Evolutionary conservation across 2,329 filamentous ascomycete genomes (phyloP).

Genomic region (Fusarium tuaranense): DNA sequence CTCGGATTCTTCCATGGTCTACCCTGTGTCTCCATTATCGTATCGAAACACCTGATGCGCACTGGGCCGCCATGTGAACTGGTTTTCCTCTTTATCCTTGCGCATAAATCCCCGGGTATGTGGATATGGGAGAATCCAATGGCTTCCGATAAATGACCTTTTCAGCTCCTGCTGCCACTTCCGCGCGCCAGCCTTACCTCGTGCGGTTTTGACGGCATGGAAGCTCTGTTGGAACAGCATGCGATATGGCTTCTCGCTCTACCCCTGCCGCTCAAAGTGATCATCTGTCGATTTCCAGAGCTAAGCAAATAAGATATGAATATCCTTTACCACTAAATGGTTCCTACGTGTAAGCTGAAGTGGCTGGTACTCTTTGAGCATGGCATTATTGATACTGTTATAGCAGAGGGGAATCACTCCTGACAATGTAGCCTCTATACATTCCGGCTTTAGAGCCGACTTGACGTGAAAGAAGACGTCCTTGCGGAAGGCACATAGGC

Average conservation of each 20-base stretch:
- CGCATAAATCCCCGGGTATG: not conserved
- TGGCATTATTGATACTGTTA: not conserved
- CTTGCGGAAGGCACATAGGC: constrained; percentile 5
- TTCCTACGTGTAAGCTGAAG: not conserved
- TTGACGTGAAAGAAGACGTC: constrained; percentile 1
- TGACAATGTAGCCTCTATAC: not conserved
- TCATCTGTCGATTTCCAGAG: not conserved
- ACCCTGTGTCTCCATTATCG: no score
- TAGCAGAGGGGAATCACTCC: constrained; percentile 3
- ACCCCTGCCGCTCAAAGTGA: not conserved
- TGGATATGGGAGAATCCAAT: constrained; percentile 1
- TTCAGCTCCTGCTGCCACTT: not conserved
- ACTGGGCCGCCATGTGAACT: not conserved
- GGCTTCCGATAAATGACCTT: not conserved
- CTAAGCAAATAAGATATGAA: not conserved
- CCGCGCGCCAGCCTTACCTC: not conserved
- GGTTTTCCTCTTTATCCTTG: not conserved
- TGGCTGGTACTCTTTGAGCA: not conserved
- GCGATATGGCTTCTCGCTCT: not conserved
- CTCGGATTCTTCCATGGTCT: no score
- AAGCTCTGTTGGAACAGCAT: not conserved
- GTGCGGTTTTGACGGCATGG: not conserved
- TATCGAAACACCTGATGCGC: no score
- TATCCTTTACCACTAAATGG: not conserved
- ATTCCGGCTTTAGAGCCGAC: not conserved